Evolutionary conservation across 352 stramenopile species (phyloP).

Genomic region (Globisporangium canariense): DNA sequence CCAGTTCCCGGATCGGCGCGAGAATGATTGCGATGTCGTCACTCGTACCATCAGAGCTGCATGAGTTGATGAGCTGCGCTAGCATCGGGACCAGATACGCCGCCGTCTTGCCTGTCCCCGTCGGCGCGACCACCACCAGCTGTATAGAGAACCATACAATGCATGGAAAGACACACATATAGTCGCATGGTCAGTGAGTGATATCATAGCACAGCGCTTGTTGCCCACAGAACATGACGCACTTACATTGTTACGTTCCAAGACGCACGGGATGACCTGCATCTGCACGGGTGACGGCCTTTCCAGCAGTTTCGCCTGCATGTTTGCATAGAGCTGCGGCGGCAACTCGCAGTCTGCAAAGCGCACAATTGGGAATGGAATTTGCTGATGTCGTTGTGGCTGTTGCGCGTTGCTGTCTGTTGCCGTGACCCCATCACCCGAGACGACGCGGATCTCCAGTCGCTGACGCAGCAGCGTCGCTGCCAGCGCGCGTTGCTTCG

Average conservation of each 20-base stretch:
- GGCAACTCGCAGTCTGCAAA: slow-evolving; percentile 25
- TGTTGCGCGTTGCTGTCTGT: background rate
- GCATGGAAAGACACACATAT: too few relatives aligned
- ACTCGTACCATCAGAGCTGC: background rate
- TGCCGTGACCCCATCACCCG: background rate
- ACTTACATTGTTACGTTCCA: slow-evolving; percentile 41
- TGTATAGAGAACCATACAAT: slow-evolving; percentile 14
- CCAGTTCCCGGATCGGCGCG: slow-evolving; percentile 65
- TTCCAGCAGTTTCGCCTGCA: slow-evolving; percentile 30
- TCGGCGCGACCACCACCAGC: slow-evolving; percentile 58
- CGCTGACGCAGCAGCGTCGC: slow-evolving; percentile 23
- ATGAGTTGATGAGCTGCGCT: slow-evolving; percentile 27
- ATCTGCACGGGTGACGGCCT: slow-evolving; percentile 71
- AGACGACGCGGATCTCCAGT: slow-evolving; percentile 32
- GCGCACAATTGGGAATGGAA: slow-evolving; percentile 20
- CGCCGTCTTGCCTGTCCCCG: slow-evolving; percentile 68
- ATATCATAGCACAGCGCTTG: background rate
- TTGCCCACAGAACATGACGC: background rate
- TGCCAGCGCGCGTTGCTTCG: slow-evolving; percentile 6
- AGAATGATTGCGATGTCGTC: slow-evolving; percentile 41
- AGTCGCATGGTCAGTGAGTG: background rate
- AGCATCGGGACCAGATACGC: slow-evolving; percentile 63
- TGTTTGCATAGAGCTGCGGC: slow-evolving; percentile 33
- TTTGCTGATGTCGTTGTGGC: background rate
- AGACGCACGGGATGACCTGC: slow-evolving; percentile 55